Evolutionary conservation across 805 yeast species (phyloP).

Genomic region (Clavispora asparagi): DNA sequence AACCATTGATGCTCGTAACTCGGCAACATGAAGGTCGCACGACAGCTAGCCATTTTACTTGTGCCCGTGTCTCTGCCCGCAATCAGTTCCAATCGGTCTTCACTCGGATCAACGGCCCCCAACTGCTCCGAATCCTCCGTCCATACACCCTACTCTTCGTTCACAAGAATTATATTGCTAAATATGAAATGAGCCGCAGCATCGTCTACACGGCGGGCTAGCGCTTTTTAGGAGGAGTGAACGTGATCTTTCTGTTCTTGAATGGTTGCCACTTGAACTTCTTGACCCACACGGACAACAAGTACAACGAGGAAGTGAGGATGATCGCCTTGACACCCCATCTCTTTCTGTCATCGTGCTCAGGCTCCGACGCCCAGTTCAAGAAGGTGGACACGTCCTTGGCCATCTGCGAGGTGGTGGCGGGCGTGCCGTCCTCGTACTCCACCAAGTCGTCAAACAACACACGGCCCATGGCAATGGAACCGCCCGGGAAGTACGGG

Average conservation of each 20-base stretch:
- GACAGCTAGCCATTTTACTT: no score
- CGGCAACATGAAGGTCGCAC: no score
- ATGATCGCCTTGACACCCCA: slow-evolving; percentile 90
- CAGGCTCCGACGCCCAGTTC: slow-evolving; percentile 98
- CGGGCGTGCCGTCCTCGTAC: slow-evolving; percentile 98
- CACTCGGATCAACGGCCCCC: no score
- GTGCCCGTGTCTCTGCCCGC: no score
- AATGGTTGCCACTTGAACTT: slow-evolving; percentile 97
- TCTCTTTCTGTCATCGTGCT: slow-evolving; percentile 96
- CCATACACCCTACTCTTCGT: background rate
- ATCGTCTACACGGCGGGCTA: background rate
- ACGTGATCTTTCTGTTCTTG: slow-evolving; percentile 90
- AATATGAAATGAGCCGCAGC: background rate
- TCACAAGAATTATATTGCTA: background rate
- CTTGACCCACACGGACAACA: slow-evolving; percentile 86
- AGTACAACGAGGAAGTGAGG: slow-evolving; percentile 71
- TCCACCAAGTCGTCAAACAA: slow-evolving; percentile 96
- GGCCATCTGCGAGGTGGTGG: slow-evolving; percentile 98
- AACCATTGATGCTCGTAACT: no score
- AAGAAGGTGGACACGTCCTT: slow-evolving; percentile 94
- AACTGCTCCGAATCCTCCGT: no score
- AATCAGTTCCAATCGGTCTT: no score
- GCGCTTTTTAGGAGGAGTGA: slow-evolving; percentile 79
- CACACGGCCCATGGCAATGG: slow-evolving; percentile 99
- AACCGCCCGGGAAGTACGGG: slow-evolving; percentile 99